Conservation (phyloP, 2,329 filamentous ascomycete species). For the Diaporthe destruens region DNA sequence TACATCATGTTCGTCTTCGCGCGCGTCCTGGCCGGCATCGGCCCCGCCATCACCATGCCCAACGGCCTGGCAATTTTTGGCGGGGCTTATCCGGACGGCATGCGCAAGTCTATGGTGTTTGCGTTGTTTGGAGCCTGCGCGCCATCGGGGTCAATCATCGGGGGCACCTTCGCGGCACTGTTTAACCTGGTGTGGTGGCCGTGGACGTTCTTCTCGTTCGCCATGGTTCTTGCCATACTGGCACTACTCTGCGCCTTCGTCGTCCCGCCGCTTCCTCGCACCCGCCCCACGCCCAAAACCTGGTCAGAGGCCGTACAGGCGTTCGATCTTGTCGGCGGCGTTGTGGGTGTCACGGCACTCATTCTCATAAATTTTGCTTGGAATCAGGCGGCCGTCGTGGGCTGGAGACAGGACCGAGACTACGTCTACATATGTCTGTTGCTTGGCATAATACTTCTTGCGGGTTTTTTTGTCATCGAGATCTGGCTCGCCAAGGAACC, state of each 20-base stretch:
- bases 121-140: slow-evolving; percentile 51
- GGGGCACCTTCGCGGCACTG: slow-evolving; percentile 49
- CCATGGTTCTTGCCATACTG: slow-evolving; percentile 43
- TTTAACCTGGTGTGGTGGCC: slow-evolving; percentile 48
- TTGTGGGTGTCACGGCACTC: slow-evolving; percentile 60
- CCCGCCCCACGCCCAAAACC: background rate
- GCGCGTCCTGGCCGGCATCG: slow-evolving; percentile 64
- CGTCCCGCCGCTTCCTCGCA: slow-evolving; percentile 42
- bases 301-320: slow-evolving; percentile 37
- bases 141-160: slow-evolving; percentile 44
- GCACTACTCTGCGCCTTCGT: slow-evolving; percentile 43
- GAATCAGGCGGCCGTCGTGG: slow-evolving; percentile 67
- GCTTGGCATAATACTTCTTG: slow-evolving; percentile 62
- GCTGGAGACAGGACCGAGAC: slow-evolving; percentile 57
- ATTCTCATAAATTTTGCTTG: slow-evolving; percentile 69
- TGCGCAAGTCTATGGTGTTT: slow-evolving; percentile 50
- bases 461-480: slow-evolving; percentile 64
- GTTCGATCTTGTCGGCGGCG: slow-evolving; percentile 46
- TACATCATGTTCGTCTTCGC: slow-evolving; percentile 57
- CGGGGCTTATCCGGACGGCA: slow-evolving; percentile 57
- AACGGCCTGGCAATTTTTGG: slow-evolving; percentile 69
- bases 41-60: slow-evolving; percentile 66
- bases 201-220: slow-evolving; percentile 48
- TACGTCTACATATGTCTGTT: slow-evolving; percentile 66
- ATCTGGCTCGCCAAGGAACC: slow-evolving; percentile 59